These are phyloP conservation scores for Quercus lobata DNA, from an alignment of 331 rosid species.

Conservation along the genomic window DNA sequence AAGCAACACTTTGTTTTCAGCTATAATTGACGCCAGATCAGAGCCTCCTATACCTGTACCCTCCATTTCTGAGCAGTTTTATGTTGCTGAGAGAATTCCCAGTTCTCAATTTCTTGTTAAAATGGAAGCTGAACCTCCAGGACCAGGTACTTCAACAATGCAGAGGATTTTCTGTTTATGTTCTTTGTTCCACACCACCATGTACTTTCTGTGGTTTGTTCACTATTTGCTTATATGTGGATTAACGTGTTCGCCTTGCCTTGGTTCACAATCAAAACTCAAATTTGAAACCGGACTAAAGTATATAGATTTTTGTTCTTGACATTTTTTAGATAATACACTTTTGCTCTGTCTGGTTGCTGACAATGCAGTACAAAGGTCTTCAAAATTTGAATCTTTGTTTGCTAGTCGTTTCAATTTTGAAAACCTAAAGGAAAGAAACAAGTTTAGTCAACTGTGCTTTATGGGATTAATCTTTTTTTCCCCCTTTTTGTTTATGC, in stretches of 20 bases:
- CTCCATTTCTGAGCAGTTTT: constrained; percentile 22
- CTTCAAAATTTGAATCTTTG: background rate
- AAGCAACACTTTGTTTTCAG: constrained; percentile 24
- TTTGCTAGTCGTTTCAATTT: background rate
- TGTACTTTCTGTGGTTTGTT: constrained; percentile 4
- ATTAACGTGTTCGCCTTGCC: constrained; percentile 7
- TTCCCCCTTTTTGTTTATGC: background rate
- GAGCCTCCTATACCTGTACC: constrained; percentile 22
- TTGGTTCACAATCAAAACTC: constrained; percentile 6
- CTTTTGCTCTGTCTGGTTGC: background rate
- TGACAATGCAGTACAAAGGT: background rate
- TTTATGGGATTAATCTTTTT: background rate
- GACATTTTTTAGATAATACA: background rate
- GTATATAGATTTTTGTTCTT: background rate
- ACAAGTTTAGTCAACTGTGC: background rate
- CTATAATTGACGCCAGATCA: constrained; percentile 35
- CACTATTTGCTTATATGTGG: constrained; percentile 3
- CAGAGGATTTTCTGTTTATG: background rate
- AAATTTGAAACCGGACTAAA: constrained; percentile 17
- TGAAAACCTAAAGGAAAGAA: background rate
- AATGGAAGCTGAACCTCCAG: constrained; percentile 75
- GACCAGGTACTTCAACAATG: constrained; percentile 57
- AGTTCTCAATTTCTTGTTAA: constrained; percentile 36
- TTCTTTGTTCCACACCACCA: background rate
- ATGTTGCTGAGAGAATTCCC: constrained; percentile 15